Evolutionary conservation across 495 filamentous ascomycete species (phyloP).

Genomic region (Talaromyces liani): DNA sequence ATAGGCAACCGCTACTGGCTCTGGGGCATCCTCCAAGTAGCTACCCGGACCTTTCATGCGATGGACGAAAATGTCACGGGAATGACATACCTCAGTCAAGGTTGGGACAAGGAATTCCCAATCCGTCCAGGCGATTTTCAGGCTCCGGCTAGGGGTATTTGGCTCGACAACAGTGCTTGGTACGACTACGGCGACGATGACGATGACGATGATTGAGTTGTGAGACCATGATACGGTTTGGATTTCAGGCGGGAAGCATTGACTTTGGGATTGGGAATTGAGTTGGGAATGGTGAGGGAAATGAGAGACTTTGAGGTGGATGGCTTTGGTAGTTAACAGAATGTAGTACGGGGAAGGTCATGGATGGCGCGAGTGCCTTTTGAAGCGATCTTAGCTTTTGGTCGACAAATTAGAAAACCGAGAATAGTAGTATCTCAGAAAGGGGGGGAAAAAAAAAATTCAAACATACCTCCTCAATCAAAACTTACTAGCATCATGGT

Average conservation of each 20-base stretch:
- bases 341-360: no score
- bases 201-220: background rate
- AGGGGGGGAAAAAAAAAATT: background rate
- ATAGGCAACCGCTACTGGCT: slow-evolving; percentile 1
- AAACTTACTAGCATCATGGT: background rate
- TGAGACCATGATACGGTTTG: background rate
- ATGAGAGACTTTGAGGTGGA: background rate
- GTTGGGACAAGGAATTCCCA: background rate
- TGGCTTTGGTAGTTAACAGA: no score
- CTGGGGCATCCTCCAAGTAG: background rate
- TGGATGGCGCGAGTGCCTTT: no score
- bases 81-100: background rate
- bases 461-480: background rate
- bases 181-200: background rate
- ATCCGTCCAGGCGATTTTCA: background rate
- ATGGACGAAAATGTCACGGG: background rate
- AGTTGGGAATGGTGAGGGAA: background rate
- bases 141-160: background rate
- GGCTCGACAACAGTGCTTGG: background rate
- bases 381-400: background rate
- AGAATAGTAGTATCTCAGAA: background rate
- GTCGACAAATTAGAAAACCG: background rate
- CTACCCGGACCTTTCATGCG: background rate
- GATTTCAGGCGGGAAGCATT: background rate
- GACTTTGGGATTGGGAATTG: background rate